A percentile compares a stretch with the other conserved stretches of the same genome.
Evolutionary conservation across 2,329 filamentous ascomycete genomes (phyloP).

Genomic region (Aspergillus hiratsukae): DNA sequence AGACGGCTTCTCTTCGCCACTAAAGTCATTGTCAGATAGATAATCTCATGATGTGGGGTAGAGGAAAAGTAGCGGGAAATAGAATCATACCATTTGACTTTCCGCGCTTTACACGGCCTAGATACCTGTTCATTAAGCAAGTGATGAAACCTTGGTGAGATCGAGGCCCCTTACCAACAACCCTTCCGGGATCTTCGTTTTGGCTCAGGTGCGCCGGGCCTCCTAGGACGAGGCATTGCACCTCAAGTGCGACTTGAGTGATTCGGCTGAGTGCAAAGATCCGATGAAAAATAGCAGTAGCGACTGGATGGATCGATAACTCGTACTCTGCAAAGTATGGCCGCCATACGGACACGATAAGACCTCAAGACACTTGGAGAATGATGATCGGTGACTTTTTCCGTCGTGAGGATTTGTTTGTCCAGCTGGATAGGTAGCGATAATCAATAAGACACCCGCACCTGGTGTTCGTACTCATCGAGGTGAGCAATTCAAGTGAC

Average conservation of each 20-base stretch:
- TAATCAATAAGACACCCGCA: conserved; percentile 34
- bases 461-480: conserved; percentile 32
- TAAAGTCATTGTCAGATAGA: conserved; percentile 23
- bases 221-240: conserved; percentile 61
- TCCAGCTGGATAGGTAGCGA: conserved; percentile 33
- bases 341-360: conserved; percentile 23
- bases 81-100: conserved; percentile 63
- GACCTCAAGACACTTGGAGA: conserved; percentile 8
- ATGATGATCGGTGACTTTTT: conserved; percentile 17
- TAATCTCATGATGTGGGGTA: background rate
- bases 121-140: background rate
- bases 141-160: background rate
- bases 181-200: conserved; percentile 65
- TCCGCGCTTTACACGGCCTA: conserved; percentile 75
- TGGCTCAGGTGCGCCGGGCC: conserved; percentile 58
- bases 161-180: conserved; percentile 53
- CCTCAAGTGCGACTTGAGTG: conserved; percentile 10
- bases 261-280: conserved; percentile 13
- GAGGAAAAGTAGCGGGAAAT: background rate
- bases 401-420: conserved; percentile 24
- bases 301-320: conserved; percentile 15
- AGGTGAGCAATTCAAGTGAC: conserved; percentile 23
- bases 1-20: conserved; percentile 68
- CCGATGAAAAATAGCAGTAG: conserved; percentile 10
- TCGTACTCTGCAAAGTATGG: conserved; percentile 16